These are phyloP conservation scores for Jamesozyma rosinii DNA, from an alignment of 805 yeast genomes.

Conservation along the genomic window DNA sequence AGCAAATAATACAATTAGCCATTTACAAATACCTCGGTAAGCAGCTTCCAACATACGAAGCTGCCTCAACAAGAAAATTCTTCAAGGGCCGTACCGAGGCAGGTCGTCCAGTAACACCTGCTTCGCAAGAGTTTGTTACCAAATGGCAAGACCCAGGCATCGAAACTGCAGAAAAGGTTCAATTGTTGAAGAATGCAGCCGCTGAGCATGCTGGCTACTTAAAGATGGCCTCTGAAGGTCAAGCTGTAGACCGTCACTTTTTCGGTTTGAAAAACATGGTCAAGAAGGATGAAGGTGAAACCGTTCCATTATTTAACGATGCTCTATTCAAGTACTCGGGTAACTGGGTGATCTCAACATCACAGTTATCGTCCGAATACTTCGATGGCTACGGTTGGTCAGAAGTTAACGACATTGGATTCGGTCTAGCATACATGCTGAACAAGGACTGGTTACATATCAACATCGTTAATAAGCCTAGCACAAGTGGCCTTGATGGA, in stretches of 20 bases:
- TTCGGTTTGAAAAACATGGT: conserved; percentile 76
- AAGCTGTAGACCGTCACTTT: conserved; percentile 89
- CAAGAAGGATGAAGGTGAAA: conserved; percentile 39
- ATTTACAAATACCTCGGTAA: conserved; percentile 75
- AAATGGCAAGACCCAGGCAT: conserved; percentile 53
- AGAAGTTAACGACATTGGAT: conserved; percentile 88
- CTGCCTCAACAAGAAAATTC: conserved; percentile 87
- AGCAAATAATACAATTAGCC: conserved; percentile 84
- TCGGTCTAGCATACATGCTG: conserved; percentile 89
- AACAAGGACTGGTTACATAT: conserved; percentile 78
- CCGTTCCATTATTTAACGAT: conserved; percentile 63
- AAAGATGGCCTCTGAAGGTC: conserved; percentile 70
- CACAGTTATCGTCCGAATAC: conserved; percentile 76
- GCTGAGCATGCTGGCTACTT: conserved; percentile 67
- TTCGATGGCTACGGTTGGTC: conserved; percentile 95
- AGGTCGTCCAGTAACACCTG: conserved; percentile 72
- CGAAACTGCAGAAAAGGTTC: conserved; percentile 46
- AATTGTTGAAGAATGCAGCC: conserved; percentile 62
- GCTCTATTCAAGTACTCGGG: conserved; percentile 67
- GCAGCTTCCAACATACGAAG: conserved; percentile 85
- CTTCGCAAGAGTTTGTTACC: conserved; percentile 59
- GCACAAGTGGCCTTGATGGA: conserved; percentile 21
- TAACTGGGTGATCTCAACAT: conserved; percentile 81
- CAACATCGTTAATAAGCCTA: conserved; percentile 61
- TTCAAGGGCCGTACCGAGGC: conserved; percentile 92